Percentiles rank a stretch among this genome's conserved stretches.
Conservation (phyloP, 352 stramenopile genomes). For the Peronospora belbahrii region DNA sequence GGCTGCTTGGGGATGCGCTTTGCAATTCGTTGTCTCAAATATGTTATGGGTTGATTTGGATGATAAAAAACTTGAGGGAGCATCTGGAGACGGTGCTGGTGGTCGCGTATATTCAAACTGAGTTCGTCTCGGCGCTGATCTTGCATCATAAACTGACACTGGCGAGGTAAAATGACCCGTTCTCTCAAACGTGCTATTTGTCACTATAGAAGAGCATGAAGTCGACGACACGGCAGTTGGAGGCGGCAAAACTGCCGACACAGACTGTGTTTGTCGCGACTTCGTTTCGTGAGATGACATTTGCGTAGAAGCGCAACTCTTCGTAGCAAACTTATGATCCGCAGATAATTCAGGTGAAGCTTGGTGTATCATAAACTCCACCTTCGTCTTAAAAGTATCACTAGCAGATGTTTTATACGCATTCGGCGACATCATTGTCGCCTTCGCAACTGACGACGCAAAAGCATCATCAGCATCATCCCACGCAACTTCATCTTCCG, state of each 20-base stretch:
- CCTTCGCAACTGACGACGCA: constrained; percentile 11
- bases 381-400: constrained; percentile 7
- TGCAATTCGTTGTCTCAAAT: constrained; percentile 6
- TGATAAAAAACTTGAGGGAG: constrained; percentile 1
- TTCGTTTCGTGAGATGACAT: not conserved
- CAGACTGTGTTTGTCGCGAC: constrained; percentile 1
- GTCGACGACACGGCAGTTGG: constrained; percentile 1
- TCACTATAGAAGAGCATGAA: constrained; percentile 2
- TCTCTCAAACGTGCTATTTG: constrained; percentile 8
- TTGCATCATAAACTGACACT: constrained; percentile 1
- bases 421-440: not conserved
- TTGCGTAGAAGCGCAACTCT: constrained; percentile 1
- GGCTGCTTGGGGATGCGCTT: not conserved
- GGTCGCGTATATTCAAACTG: not conserved
- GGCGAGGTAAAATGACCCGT: constrained; percentile 4
- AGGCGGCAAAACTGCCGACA: not conserved
- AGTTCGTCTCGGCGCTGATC: constrained; percentile 3
- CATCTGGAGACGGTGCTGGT: not conserved
- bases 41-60: not conserved
- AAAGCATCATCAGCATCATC: constrained; percentile 32
- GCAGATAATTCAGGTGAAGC: not conserved
- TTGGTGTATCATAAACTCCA: constrained; percentile 1
- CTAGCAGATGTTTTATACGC: not conserved
- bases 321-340: constrained; percentile 4
- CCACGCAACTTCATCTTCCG: constrained; percentile 39